Base-by-base conservation (phyloP, 169 alveolate species). In the Plasmodium sp. region DNA sequence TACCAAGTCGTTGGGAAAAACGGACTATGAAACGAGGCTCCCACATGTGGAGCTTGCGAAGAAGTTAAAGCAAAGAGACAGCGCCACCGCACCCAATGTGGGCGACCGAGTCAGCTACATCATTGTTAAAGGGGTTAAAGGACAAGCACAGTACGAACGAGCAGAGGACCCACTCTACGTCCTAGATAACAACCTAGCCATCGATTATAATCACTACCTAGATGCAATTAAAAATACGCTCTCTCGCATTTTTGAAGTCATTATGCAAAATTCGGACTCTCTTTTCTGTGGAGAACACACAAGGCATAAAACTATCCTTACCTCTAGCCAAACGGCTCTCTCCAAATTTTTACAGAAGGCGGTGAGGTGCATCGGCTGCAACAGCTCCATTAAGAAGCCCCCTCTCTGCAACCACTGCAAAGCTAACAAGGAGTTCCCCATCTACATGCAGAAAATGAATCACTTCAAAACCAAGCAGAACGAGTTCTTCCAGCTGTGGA, bases 41-140 rank as follows among this genome's bases (percentile, higher is more conserved):
- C 99, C 99, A 10, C 99, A 99, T 97, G 99, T 99, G 14, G 99
- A 99, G 96, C 97, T 99, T 31, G 99, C 99, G 31, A 99, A 99
- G 95, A 99, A 98, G 96, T 97, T 99, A 98, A 97, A 98, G 86
- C 96, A 98, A 95, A 12, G 97, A 93, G 99, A 99, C 88, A 99
- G 99, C 9, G 99, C 99, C 14, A 98, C 98, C 12, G 99, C 99
- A 2, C 99, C 99, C 6, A 97, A 97, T 58, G 98, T 99, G 3
- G 99, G 99, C 14, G 99, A 99, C 96, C 98, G 99, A 83, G 99
- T 99, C 39, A 98, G 99, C 58, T 99, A 98, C 95, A 98, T 98
- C 12, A 98, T 98, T 22, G 97, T 98, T 27, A 98, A 98, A 97
- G 99, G 99, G 27, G 96, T 98, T 36, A 98, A 98, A 95, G 99